Conservation (phyloP, 2,329 filamentous ascomycete species). For the Diplodia sapinea region DNA sequence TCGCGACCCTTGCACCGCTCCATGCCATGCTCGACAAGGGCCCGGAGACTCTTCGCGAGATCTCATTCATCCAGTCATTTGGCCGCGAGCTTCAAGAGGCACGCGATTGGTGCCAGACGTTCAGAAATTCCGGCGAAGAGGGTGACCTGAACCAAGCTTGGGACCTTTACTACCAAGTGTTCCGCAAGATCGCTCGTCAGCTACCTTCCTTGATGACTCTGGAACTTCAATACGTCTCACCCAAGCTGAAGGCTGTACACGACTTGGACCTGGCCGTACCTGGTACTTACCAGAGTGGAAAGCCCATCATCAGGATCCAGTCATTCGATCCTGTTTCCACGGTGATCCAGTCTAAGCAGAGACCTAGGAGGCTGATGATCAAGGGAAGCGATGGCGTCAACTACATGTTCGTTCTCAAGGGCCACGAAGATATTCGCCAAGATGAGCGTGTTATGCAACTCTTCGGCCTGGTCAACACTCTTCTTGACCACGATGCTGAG, state of each 20-base stretch:
- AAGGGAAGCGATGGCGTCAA: slow-evolving; percentile 86
- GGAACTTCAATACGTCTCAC: slow-evolving; percentile 95
- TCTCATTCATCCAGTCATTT: slow-evolving; percentile 97
- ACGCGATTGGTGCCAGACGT: slow-evolving; percentile 93
- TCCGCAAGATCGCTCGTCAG: slow-evolving; percentile 92
- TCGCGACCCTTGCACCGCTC: slow-evolving; percentile 83
- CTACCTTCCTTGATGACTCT: slow-evolving; percentile 89
- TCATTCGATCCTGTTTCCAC: slow-evolving; percentile 89
- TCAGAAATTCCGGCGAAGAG: slow-evolving; percentile 84
- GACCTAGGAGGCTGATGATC: slow-evolving; percentile 85
- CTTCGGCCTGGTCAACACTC: slow-evolving; percentile 95
- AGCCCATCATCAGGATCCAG: slow-evolving; percentile 80
- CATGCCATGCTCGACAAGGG: slow-evolving; percentile 90
- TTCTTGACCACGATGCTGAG: slow-evolving; percentile 91
- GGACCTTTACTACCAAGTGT: slow-evolving; percentile 99
- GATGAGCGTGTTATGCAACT: slow-evolving; percentile 99
- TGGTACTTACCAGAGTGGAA: slow-evolving; percentile 84
- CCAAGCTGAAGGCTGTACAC: slow-evolving; percentile 82
- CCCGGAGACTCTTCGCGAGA: slow-evolving; percentile 90
- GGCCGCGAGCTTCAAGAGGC: slow-evolving; percentile 94
- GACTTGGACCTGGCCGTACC: slow-evolving; percentile 94
- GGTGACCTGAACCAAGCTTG: slow-evolving; percentile 97
- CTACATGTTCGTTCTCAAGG: slow-evolving; percentile 92
- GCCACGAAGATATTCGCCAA: slow-evolving; percentile 98
- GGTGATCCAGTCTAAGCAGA: slow-evolving; percentile 96